Conservation (phyloP, 192 early-diverging fungal genomes). For the Helicostylum pulchrum region DNA sequence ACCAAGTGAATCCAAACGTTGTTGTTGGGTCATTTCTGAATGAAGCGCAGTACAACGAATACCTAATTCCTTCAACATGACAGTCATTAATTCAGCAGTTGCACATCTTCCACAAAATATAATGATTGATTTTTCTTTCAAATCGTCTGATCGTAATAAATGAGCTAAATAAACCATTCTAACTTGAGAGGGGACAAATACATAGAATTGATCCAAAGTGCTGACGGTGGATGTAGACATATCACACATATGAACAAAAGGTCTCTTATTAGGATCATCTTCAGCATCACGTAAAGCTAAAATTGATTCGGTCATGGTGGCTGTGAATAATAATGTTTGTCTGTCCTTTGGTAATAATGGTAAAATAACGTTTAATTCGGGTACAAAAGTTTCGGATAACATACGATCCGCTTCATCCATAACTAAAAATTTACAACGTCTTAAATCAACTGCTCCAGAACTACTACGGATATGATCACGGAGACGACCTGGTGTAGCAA, state of each 20-base stretch:
- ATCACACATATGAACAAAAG: slow-evolving; percentile 55
- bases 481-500: slow-evolving; percentile 93
- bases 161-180: slow-evolving; percentile 85
- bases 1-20: slow-evolving; percentile 85
- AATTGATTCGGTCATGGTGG: slow-evolving; percentile 93
- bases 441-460: slow-evolving; percentile 67
- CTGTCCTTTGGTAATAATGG: slow-evolving; percentile 73
- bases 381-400: slow-evolving; percentile 79
- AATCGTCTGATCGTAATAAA: slow-evolving; percentile 65
- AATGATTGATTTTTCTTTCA: slow-evolving; percentile 80
- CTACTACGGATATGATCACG: slow-evolving; percentile 89
- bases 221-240: slow-evolving; percentile 72
- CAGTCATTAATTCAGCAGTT: slow-evolving; percentile 78
- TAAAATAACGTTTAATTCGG: slow-evolving; percentile 80
- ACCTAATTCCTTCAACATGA: slow-evolving; percentile 90
- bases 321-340: slow-evolving; percentile 94
- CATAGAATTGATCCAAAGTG: slow-evolving; percentile 82
- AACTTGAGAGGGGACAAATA: slow-evolving; percentile 91
- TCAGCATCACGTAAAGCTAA: slow-evolving; percentile 57
- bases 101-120: slow-evolving; percentile 89
- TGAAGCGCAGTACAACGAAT: slow-evolving; percentile 89
- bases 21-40: slow-evolving; percentile 88
- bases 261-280: slow-evolving; percentile 38
- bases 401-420: slow-evolving; percentile 96
- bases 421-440: slow-evolving; percentile 78